phyloP scores from a whole-genome alignment of 2,329 filamentous ascomycete genomes.

The Ophiostoma perfectum region DNA sequence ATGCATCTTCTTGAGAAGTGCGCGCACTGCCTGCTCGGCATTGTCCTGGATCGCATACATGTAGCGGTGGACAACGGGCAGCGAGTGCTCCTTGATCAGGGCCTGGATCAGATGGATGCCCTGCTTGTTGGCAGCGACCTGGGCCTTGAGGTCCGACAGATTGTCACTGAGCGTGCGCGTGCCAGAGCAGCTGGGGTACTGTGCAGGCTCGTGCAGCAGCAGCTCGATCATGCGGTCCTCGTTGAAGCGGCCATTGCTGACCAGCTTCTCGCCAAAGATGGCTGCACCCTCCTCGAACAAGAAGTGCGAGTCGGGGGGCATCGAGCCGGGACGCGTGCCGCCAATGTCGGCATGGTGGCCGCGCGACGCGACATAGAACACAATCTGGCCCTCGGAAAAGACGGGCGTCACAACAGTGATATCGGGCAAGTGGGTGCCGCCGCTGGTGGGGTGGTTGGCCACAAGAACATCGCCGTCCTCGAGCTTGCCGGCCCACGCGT shows the following conservation, averaged over 20 bases:
- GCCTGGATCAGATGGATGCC: slow-evolving; percentile 67
- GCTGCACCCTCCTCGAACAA: slow-evolving; percentile 60
- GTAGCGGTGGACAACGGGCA: slow-evolving; percentile 64
- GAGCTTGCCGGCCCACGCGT: slow-evolving; percentile 72
- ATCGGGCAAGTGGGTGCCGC: slow-evolving; percentile 67
- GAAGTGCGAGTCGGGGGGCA: slow-evolving; percentile 68
- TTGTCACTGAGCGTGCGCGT: slow-evolving; percentile 69
- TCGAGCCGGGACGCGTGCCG: slow-evolving; percentile 72
- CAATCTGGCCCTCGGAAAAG: slow-evolving; percentile 62
- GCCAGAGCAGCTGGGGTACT: slow-evolving; percentile 63
- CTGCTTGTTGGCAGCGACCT: slow-evolving; percentile 69
- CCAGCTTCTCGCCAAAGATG: slow-evolving; percentile 63
- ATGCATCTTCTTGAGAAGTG: slow-evolving; percentile 60
- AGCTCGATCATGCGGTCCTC: slow-evolving; percentile 67
- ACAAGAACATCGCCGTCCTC: slow-evolving; percentile 76
- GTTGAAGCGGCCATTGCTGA: slow-evolving; percentile 70
- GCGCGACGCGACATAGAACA: slow-evolving; percentile 75
- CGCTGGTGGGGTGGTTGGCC: slow-evolving; percentile 63
- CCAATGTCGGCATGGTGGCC: slow-evolving; percentile 82
- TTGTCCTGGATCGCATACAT: slow-evolving; percentile 74
- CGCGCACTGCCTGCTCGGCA: slow-evolving; percentile 65
- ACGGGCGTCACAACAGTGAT: slow-evolving; percentile 76
- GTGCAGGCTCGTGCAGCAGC: slow-evolving; percentile 59
- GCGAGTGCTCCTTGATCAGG: slow-evolving; percentile 67
- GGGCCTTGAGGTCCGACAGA: slow-evolving; percentile 68